phyloP scores from a whole-genome alignment of 306 rosid species.

The Erythrophleum fordii region DNA sequence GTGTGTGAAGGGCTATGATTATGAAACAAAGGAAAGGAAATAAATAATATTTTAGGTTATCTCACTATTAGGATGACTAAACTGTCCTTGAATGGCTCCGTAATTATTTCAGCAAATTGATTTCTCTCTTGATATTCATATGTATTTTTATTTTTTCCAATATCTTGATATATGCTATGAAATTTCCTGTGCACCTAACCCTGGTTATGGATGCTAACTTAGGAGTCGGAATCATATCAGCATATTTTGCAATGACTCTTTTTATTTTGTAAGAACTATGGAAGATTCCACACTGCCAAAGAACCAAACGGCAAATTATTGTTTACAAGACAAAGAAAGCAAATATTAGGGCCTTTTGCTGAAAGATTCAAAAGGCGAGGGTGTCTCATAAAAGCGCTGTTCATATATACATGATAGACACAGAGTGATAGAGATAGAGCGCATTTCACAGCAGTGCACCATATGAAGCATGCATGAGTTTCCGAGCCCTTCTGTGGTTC shows the following conservation, averaged over 20 bases:
- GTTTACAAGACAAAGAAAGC: background rate
- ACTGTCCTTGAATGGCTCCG: too few species aligned
- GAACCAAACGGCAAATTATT: background rate
- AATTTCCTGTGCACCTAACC: background rate
- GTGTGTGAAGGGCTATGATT: too few species aligned
- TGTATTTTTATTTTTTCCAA: too few species aligned
- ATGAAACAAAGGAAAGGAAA: too few species aligned
- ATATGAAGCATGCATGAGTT: constrained; percentile 53
- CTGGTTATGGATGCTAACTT: background rate
- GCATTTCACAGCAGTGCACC: background rate
- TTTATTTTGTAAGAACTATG: background rate
- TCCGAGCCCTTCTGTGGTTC: constrained; percentile 56
- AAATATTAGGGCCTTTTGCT: background rate
- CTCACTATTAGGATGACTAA: too few species aligned
- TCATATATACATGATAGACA: too few species aligned
- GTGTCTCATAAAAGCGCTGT: background rate
- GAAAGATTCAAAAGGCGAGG: too few species aligned
- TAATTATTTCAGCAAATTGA: too few species aligned
- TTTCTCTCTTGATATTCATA: background rate
- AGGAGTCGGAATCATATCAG: background rate
- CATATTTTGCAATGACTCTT: background rate
- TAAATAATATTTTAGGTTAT: too few species aligned
- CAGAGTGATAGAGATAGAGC: background rate
- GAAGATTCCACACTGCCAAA: background rate
- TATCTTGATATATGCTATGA: background rate